Base-by-base conservation (phyloP, 225 moss, liverwort and hornwort genomes). In the Climacium dendroides region DNA sequence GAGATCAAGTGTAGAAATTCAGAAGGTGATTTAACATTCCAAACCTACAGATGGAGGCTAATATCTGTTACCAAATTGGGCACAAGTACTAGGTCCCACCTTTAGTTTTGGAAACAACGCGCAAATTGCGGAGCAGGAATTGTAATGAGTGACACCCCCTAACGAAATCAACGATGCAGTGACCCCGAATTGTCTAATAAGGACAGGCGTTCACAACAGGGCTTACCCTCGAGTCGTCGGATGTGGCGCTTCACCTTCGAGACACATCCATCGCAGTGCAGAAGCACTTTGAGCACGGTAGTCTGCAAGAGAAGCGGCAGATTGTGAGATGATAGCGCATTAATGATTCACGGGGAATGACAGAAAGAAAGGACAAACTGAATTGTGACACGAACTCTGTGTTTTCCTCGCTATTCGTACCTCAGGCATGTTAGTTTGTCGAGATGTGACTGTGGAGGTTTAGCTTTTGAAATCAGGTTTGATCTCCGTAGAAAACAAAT, bases 211-310 rank as follows among this genome's bases (percentile, higher is more conserved):
- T 81, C 50, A 52, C 15, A n/a, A 50, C 35, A 43, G 19, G 19
- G 37, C 77, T 85, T 89, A 94, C 94, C 94, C 2, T 92, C 91
- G 26, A 94, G 88, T 80, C 92, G 87, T 57, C 89, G 86, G 60
- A 91, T 81, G 85, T 92, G 92, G 23, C 92, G 91, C 87, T 94
- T 94, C 83, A 94, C 94, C 74, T 94, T 94, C 29, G 91, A 89
- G 34, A 92, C 94, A 80, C 94, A 94, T 80, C 92, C 94, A 71
- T 94, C 92, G 85, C 94, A 94, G 80, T 92, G 94, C 72, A 94
- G 85, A 64, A 91, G 88, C 15, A 94, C 94, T 80, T 90, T 94
- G 45, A 94, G 92, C 58, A 94, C 91, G 15, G 90, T 94, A 26
- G 85, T 90, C 94, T 92, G 70, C 70, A 58, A 15, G 39, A 34